Conservation (phyloP, 495 filamentous ascomycete genomes). For the Monascus purpureus region DNA sequence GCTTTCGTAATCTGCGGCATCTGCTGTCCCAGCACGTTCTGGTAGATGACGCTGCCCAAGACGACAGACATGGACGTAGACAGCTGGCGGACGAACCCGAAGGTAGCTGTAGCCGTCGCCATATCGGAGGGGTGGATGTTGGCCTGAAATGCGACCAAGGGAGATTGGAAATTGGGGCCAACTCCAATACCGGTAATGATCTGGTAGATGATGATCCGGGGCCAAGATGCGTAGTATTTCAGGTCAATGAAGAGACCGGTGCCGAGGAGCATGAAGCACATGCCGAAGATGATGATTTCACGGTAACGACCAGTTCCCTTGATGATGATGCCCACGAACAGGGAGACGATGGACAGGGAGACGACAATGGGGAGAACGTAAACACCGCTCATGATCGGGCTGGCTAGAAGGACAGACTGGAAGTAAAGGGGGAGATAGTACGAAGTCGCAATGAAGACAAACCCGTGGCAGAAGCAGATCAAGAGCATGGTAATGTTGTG, state of each 20-base stretch:
- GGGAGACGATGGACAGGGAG: constrained; percentile 52
- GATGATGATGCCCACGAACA: constrained; percentile 52
- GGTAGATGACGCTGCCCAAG: constrained; percentile 42
- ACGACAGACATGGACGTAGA: constrained; percentile 39
- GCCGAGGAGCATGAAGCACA: constrained; percentile 39
- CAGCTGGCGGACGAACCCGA: constrained; percentile 37
- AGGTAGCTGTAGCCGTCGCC: constrained; percentile 38
- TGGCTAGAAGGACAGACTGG: constrained; percentile 57
- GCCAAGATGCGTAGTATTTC: constrained; percentile 31
- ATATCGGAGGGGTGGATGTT: constrained; percentile 35
- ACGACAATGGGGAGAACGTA: constrained; percentile 66
- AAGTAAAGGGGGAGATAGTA: constrained; percentile 75
- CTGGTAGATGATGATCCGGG: constrained; percentile 39
- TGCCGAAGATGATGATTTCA: constrained; percentile 33
- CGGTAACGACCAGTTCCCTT: constrained; percentile 48
- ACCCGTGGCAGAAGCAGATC: constrained; percentile 50
- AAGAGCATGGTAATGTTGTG: constrained; percentile 44
- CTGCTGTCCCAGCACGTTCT: constrained; percentile 37
- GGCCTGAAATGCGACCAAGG: constrained; percentile 44
- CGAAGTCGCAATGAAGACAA: constrained; percentile 58
- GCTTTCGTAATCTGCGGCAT: constrained; percentile 19
- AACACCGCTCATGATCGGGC: constrained; percentile 63
- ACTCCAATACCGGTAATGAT: constrained; percentile 40
- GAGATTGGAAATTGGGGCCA: constrained; percentile 43
- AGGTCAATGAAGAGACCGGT: constrained; percentile 38